Evolutionary conservation across 2,329 filamentous ascomycete genomes (phyloP).

Genomic region (Pestalotiopsis fici): DNA sequence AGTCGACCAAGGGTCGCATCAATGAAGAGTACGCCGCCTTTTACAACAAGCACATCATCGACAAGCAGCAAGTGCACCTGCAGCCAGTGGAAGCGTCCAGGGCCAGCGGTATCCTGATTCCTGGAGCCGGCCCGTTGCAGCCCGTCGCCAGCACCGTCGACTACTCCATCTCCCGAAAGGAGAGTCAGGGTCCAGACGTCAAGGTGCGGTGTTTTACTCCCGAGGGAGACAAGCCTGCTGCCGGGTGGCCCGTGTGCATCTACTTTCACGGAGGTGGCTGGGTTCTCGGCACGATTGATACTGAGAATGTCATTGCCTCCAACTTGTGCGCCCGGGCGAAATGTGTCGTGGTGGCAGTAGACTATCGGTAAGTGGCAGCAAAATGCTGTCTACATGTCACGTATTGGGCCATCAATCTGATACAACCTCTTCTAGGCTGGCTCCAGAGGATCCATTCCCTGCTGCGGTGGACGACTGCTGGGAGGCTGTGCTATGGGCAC

Average conservation of each 20-base stretch:
- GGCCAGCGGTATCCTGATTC: conserved; percentile 50
- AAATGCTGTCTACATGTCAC: not conserved
- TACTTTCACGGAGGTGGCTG: conserved; percentile 62
- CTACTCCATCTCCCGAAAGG: conserved; percentile 40
- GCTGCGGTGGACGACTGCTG: conserved; percentile 59
- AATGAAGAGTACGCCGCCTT: conserved; percentile 53
- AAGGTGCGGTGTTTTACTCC: conserved; percentile 53
- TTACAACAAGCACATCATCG: conserved; percentile 51
- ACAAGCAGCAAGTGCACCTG: conserved; percentile 54
- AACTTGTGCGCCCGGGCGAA: conserved; percentile 50
- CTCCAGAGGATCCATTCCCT: conserved; percentile 57
- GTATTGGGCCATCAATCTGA: not conserved
- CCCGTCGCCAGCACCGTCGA: conserved; percentile 48
- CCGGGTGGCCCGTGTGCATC: conserved; percentile 56
- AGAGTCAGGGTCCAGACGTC: conserved; percentile 49
- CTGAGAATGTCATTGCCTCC: conserved; percentile 58
- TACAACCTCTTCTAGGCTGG: conserved; percentile 38
- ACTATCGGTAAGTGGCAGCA: conserved; percentile 45
- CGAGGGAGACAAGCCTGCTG: conserved; percentile 36
- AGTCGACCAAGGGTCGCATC: conserved; percentile 44
- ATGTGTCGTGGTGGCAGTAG: conserved; percentile 55
- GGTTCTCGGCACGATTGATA: conserved; percentile 59
- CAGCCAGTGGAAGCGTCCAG: conserved; percentile 54
- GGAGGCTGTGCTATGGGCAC: conserved; percentile 53
- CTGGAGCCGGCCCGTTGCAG: conserved; percentile 49